phyloP scores from a whole-genome alignment of 352 stramenopile genomes.

The Phytophthora pisi region DNA sequence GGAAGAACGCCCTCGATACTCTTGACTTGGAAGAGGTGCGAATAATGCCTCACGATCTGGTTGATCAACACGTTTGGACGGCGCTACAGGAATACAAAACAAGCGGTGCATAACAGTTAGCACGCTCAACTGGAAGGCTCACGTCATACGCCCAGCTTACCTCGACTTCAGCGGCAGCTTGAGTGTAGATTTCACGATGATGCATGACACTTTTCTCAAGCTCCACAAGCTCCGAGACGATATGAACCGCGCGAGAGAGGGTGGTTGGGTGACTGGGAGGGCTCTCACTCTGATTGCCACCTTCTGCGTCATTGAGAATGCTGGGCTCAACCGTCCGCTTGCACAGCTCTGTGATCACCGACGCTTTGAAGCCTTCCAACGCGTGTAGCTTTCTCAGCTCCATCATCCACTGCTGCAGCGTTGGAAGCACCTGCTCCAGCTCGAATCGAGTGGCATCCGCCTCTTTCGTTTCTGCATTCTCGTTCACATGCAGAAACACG shows the following conservation, averaged over 20 bases:
- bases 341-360: conserved; percentile 63
- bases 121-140: neutral
- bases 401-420: conserved; percentile 69
- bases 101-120: neutral
- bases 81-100: conserved; percentile 37
- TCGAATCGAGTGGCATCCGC: conserved; percentile 41
- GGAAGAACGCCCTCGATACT: conserved; percentile 88
- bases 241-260: conserved; percentile 65
- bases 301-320: conserved; percentile 34
- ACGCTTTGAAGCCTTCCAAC: conserved; percentile 70
- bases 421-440: conserved; percentile 75
- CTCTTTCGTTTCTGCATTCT: conserved; percentile 32
- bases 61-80: conserved; percentile 84
- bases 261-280: conserved; percentile 37
- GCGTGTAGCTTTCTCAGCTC: conserved; percentile 61
- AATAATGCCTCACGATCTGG: conserved; percentile 89
- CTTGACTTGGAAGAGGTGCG: conserved; percentile 87
- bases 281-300: conserved; percentile 9
- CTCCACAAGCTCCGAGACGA: conserved; percentile 80
- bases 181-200: conserved; percentile 78
- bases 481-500: conserved; percentile 58
- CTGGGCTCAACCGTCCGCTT: conserved; percentile 60
- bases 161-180: conserved; percentile 81
- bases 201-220: conserved; percentile 86
- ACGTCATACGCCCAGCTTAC: conserved; percentile 29